Evolutionary conservation across 75 land plant species (phyloP).

Genomic region (Ceratopteris richardii): DNA sequence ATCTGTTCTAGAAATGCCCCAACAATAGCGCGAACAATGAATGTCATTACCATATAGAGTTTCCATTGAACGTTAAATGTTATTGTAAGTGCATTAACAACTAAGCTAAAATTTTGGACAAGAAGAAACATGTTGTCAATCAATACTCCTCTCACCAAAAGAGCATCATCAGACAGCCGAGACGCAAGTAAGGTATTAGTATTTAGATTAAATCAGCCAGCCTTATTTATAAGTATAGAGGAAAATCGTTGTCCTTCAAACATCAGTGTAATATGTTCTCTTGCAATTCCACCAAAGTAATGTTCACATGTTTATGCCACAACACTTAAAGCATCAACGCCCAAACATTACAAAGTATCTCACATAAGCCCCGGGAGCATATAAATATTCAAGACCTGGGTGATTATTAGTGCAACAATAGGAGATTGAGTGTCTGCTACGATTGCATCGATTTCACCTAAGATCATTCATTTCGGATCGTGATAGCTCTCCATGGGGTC

Average conservation of each 20-base stretch:
- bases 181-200: conserved; percentile 60
- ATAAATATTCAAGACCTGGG: conserved; percentile 77
- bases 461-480: conserved; percentile 60
- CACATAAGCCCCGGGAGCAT: conserved; percentile 63
- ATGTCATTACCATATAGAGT: conserved; percentile 66
- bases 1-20: conserved; percentile 85
- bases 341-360: conserved; percentile 57
- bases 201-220: conserved; percentile 82
- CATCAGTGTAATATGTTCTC: conserved; percentile 85
- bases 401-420: conserved; percentile 82
- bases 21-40: conserved; percentile 68
- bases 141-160: conserved; percentile 61
- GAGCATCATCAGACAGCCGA: conserved; percentile 78
- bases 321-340: conserved; percentile 54
- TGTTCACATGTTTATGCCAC: conserved; percentile 53
- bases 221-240: conserved; percentile 82
- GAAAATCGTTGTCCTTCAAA: conserved; percentile 77
- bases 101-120: conserved; percentile 59
- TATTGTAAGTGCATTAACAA: conserved; percentile 67
- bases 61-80: conserved; percentile 85
- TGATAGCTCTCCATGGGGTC: conserved; percentile 16
- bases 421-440: conserved; percentile 79
- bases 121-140: conserved; percentile 71
- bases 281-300: conserved; percentile 68
- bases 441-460: conserved; percentile 56